Conservation (phyloP, 108 stramenopile species). For the Nitzschia inconspicua region DNA sequence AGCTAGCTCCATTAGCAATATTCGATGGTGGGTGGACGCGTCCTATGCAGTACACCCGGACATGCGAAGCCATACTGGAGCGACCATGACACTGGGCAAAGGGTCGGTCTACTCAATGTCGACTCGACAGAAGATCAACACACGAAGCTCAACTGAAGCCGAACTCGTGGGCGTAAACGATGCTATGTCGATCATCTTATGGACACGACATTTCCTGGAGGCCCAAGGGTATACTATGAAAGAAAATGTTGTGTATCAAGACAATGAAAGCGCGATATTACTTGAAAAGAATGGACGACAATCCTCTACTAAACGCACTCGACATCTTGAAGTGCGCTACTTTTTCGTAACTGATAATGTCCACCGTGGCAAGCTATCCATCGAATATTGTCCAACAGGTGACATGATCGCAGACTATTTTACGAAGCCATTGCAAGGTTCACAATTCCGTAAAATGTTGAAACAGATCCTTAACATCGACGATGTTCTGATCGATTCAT, state of each 20-base stretch:
- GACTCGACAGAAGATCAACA: slow-evolving; percentile 41
- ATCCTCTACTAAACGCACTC: slow-evolving; percentile 22
- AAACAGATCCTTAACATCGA: neutral
- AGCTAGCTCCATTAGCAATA: neutral
- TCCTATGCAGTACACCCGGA: neutral
- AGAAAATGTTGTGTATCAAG: slow-evolving; percentile 23
- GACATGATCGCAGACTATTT: no score
- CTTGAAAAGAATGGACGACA: slow-evolving; percentile 28
- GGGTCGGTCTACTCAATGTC: slow-evolving; percentile 3
- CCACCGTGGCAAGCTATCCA: slow-evolving; percentile 1
- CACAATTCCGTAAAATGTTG: slow-evolving; percentile 8
- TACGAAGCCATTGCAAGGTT: slow-evolving; percentile 36
- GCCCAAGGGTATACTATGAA: slow-evolving; percentile 22
- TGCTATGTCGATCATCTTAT: slow-evolving; percentile 13
- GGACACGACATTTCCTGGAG: slow-evolving; percentile 29
- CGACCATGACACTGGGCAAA: slow-evolving; percentile 14
- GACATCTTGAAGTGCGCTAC: no score
- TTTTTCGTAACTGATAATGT: slow-evolving; percentile 40
- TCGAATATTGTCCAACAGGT: slow-evolving; percentile 26
- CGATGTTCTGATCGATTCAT: no score
- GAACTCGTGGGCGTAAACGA: slow-evolving; percentile 34
- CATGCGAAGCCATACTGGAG: slow-evolving; percentile 27
- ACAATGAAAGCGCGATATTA: slow-evolving; percentile 39
- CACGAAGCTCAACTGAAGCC: slow-evolving; percentile 36
- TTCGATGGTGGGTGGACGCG: neutral